Evolutionary conservation across 1,284 basidiomycete genomes (phyloP).

Genomic region (Ganoderma boninense): DNA sequence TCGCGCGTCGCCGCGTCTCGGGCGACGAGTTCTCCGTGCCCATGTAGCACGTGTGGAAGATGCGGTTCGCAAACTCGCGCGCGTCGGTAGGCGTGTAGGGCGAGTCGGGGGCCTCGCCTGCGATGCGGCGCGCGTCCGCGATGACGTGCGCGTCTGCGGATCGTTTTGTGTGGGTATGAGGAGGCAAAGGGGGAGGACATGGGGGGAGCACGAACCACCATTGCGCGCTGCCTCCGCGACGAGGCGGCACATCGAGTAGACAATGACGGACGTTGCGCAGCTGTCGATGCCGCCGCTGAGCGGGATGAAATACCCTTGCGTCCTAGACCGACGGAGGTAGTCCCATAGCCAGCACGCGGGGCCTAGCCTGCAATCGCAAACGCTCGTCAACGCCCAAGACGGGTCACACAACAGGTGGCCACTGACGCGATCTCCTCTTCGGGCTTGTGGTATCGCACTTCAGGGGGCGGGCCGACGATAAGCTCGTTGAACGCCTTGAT

Average conservation of each 20-base stretch:
- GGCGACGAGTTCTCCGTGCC: slow-evolving; percentile 94
- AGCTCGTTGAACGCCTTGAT: slow-evolving; percentile 51
- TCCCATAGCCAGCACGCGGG: slow-evolving; percentile 99
- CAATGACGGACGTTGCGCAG: slow-evolving; percentile 95
- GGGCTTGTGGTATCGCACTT: slow-evolving; percentile 84
- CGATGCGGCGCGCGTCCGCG: slow-evolving; percentile 88
- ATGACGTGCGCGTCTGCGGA: slow-evolving; percentile 86
- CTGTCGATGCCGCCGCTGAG: slow-evolving; percentile 98
- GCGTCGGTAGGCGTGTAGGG: slow-evolving; percentile 87
- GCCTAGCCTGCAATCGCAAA: slow-evolving; percentile 69
- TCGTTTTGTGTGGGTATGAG: neutral
- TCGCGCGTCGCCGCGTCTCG: slow-evolving; percentile 90
- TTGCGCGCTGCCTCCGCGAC: slow-evolving; percentile 79
- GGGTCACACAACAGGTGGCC: too few species aligned
- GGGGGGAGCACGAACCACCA: slow-evolving; percentile 60
- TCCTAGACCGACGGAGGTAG: slow-evolving; percentile 92
- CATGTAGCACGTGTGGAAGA: slow-evolving; percentile 99
- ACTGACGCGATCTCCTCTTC: slow-evolving; percentile 98
- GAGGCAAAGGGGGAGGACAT: slow-evolving; percentile 6
- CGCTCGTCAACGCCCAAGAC: slow-evolving; percentile 11
- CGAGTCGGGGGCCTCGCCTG: slow-evolving; percentile 83
- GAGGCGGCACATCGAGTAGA: slow-evolving; percentile 95
- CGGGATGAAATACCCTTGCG: slow-evolving; percentile 96
- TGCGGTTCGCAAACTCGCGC: slow-evolving; percentile 83
- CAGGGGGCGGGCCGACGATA: slow-evolving; percentile 50